Evolutionary conservation across 768 basidiomycete genomes (phyloP).

Genomic region (Wakefieldia striispora): DNA sequence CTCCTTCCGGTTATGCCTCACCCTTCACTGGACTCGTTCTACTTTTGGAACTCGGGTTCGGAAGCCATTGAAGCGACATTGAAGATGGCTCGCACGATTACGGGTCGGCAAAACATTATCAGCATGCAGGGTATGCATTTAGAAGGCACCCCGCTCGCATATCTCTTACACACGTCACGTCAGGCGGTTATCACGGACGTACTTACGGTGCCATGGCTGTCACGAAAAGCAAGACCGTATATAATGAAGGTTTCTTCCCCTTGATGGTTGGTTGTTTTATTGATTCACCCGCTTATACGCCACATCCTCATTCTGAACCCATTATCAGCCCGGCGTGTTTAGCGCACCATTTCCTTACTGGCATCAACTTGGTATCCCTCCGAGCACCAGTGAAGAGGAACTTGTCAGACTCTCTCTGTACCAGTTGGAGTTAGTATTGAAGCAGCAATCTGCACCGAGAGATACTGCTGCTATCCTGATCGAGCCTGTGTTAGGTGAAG

Average conservation of each 20-base stretch:
- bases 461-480: constrained; percentile 94
- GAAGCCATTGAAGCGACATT: constrained; percentile 90
- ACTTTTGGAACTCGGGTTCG: constrained; percentile 96
- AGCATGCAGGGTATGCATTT: constrained; percentile 71
- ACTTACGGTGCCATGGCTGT: constrained; percentile 93
- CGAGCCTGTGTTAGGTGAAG: constrained; percentile 93
- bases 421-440: constrained; percentile 76
- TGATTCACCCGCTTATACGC: background rate
- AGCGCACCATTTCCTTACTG: constrained; percentile 87
- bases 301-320: background rate
- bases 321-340: constrained; percentile 74
- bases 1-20: constrained; percentile 89
- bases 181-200: constrained; percentile 85
- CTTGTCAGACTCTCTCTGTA: constrained; percentile 66
- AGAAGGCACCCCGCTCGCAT: background rate
- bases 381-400: constrained; percentile 51
- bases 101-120: constrained; percentile 85
- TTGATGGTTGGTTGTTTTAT: constrained; percentile 62
- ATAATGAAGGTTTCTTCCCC: constrained; percentile 74
- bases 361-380: constrained; percentile 72
- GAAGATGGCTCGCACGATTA: constrained; percentile 80
- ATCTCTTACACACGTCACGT: background rate
- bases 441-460: constrained; percentile 75
- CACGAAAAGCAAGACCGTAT: constrained; percentile 92
- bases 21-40: constrained; percentile 89